Evolutionary conservation across 2,329 filamentous ascomycete species (phyloP), one percentile per base, ranked within the genome.

Genomic region (Coleophoma eucalyptorum): DNA sequence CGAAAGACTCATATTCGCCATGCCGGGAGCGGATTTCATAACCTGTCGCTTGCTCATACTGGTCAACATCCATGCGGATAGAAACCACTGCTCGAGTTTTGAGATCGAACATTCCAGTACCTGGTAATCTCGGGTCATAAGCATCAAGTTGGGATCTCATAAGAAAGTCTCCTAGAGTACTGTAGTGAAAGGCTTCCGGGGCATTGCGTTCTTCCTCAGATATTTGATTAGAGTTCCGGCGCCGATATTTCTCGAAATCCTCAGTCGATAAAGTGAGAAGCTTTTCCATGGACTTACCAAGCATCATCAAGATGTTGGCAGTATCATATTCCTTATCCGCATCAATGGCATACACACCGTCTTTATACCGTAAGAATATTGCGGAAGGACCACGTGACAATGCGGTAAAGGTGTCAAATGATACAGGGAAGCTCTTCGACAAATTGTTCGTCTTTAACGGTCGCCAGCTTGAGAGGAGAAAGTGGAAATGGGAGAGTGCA

Each of bases 201-300:
- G 83, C 81, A 46, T 84, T 81, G 21, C 83, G 82, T 63, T 92
- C 83, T 61, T 88, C 84, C 44, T 90, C 83, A 0, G 83, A 78
- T 21, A 95, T 79, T 62, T 86, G 76, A 56, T 87, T 80, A 1
- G 84, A 83, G 55, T 82, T 82, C 20, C 74, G 77, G 55, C 81
- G 83, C 47, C 90, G 82, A 66, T 95, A 97, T 56, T 85, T 85
- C 69, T 97, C 91, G 63, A 88, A 99, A 2, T 95, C 86, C 7
- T 89, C 81, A 49, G 84, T 92, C 2, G 89, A 80, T 16, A 94
- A 70, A 0, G 94, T 97, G 26, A 99, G 77, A 31, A 97, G 79
- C 69, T 97, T 97, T 69, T 99, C 94, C 84, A 99, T 91, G 0
- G 92, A 96, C 64, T 95, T 94, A 13, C 94, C 94, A 15, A 99